Conservation (phyloP, 805 yeast species). For the Candida maesae region DNA sequence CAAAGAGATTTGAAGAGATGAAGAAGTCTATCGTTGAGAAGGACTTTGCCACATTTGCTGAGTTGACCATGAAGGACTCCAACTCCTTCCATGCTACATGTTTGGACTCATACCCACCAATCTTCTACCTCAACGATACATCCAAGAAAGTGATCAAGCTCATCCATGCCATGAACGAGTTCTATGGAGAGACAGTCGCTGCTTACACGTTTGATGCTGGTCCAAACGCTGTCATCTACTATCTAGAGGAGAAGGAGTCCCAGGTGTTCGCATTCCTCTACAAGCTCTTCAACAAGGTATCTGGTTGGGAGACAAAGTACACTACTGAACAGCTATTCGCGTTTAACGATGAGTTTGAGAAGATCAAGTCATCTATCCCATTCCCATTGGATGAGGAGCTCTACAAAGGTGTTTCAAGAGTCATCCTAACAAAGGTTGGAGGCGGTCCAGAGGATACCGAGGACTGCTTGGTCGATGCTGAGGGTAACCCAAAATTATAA, state of each 20-base stretch:
- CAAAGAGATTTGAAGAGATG: conserved; percentile 81
- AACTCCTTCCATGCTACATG: conserved; percentile 99
- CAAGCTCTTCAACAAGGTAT: conserved; percentile 51
- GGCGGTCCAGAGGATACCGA: conserved; percentile 71
- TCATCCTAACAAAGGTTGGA: conserved; percentile 84
- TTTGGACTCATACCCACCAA: conserved; percentile 92
- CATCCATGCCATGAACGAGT: conserved; percentile 71
- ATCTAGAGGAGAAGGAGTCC: conserved; percentile 70
- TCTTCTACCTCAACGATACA: conserved; percentile 88
- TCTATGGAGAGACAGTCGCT: conserved; percentile 56
- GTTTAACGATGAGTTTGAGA: conserved; percentile 26
- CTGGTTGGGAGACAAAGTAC: conserved; percentile 63
- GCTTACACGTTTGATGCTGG: conserved; percentile 99
- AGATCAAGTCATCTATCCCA: conserved; percentile 30
- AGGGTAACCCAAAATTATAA: conserved; percentile 50
- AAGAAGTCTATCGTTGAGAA: conserved; percentile 65
- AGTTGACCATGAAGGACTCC: conserved; percentile 92
- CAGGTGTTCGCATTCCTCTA: conserved; percentile 68
- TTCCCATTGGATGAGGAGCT: conserved; percentile 48
- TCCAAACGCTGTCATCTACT: conserved; percentile 96
- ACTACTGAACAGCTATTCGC: conserved; percentile 26
- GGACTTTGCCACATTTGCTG: conserved; percentile 79
- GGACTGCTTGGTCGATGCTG: conserved; percentile 52
- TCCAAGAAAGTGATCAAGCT: conserved; percentile 78
- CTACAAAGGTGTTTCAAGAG: conserved; percentile 70